Base-by-base conservation (phyloP, 2,329 filamentous ascomycete species). In the Domatiomyces globalis region DNA sequence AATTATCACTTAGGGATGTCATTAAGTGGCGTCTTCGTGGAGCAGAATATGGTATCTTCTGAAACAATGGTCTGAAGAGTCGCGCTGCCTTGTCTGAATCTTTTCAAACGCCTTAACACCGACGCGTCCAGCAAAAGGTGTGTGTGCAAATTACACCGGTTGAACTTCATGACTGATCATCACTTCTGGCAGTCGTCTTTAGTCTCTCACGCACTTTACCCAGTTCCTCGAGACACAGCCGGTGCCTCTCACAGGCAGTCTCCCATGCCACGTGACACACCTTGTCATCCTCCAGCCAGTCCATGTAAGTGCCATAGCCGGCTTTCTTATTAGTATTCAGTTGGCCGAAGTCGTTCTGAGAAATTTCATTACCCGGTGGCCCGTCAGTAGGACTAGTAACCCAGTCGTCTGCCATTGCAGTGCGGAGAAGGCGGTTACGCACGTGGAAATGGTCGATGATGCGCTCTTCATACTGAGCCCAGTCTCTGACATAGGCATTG, bases 361-460 rank as follows among this genome's bases (percentile, higher is more conserved):
- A n/a, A 25, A 61, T 60, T 5, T 58, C 61, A 25, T 63, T 61
- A 22, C 61, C 60, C 10, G 50, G 54, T 10, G 56, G 58, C 15
- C 56, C 60, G 43, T 62, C 60, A 4, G 77, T 77, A 6, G 71
- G 66, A 2, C 74, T 71, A 36, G 70, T 71, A 36, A 80, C 70
- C 71, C 77, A 81, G 48, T 66, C 66, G 2, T 66, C 65, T 0
- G 65, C 66, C 54, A 69, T 72, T 22, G 65, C 71, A 18, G 63
- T 72, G 56, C 71, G 65, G 15, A 71, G 66, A 17, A 71, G 69
- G 10, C 71, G 68, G 55, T 77, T 73, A 29, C 78, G 70, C 1
- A 70, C 67, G 12, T 69, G 69, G 60, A 82, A 80, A 56, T 81
- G 76, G 2, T 67, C 65, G 8, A 79, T 67, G 66, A 83, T 76